These are phyloP conservation scores for Inga leiocalycina DNA, from an alignment of 306 rosid species.

Conservation along the genomic window DNA sequence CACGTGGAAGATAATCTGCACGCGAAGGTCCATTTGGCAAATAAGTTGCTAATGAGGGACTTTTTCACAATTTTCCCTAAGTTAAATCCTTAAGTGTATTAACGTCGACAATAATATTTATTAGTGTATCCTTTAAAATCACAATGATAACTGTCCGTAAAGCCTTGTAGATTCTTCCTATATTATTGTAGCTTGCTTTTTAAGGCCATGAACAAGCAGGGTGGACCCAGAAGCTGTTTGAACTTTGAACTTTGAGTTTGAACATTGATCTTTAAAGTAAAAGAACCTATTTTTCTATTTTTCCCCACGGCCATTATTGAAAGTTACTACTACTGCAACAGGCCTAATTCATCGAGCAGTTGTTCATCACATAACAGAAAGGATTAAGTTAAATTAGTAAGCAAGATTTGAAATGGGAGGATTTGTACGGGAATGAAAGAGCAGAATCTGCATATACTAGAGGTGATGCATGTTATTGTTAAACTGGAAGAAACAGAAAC, in stretches of 20 bases:
- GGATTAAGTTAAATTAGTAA: background rate
- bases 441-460: background rate
- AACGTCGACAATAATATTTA: background rate
- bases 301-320: background rate
- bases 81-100: background rate
- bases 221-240: background rate
- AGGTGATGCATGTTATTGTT: background rate
- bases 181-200: constrained; percentile 11
- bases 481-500: background rate
- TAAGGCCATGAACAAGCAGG: background rate
- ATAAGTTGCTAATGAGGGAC: no score
- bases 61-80: background rate
- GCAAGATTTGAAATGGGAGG: background rate
- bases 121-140: no score
- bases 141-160: background rate
- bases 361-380: background rate
- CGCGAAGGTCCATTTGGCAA: no score
- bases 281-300: background rate
- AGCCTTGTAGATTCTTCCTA: background rate
- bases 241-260: background rate
- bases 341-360: background rate
- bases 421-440: background rate
- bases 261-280: background rate
- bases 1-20: no score
- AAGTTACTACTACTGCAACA: background rate